These are phyloP conservation scores for Pisolithus thermaeus DNA, from an alignment of 1,284 basidiomycete species.

Conservation along the genomic window DNA sequence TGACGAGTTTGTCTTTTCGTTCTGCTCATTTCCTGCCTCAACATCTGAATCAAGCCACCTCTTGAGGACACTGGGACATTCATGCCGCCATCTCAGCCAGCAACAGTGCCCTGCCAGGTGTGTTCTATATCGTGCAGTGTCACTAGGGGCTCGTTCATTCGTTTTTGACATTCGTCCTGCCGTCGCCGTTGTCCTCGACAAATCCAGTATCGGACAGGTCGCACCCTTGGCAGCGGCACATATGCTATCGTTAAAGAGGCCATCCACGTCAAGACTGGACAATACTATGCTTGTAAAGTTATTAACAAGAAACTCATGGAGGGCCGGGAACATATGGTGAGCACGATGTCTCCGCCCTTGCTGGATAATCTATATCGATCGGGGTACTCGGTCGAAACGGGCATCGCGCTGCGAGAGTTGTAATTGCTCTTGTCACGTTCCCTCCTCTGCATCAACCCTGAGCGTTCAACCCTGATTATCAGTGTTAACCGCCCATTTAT, in stretches of 20 bases:
- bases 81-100: conserved; percentile 25
- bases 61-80: conserved; percentile 6
- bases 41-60: conserved; percentile 12
- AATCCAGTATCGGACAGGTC: conserved; percentile 84
- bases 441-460: conserved; percentile 6
- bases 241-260: conserved; percentile 94
- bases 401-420: background rate
- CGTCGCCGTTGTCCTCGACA: background rate
- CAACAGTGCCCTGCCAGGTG: conserved; percentile 63
- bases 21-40: background rate
- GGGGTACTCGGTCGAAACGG: conserved; percentile 8
- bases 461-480: conserved; percentile 8
- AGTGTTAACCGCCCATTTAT: conserved; percentile 5
- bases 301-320: conserved; percentile 98
- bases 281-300: conserved; percentile 88
- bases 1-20: conserved; percentile 8
- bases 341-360: conserved; percentile 1
- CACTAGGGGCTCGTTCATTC: background rate
- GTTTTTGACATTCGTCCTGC: background rate
- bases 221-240: conserved; percentile 87
- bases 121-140: conserved; percentile 11
- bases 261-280: conserved; percentile 89
- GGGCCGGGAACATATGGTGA: conserved; percentile 83
- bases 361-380: background rate
- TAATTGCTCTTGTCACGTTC: background rate